Evolutionary conservation across 805 yeast species (phyloP).

Genomic region (Candida michaelii): DNA sequence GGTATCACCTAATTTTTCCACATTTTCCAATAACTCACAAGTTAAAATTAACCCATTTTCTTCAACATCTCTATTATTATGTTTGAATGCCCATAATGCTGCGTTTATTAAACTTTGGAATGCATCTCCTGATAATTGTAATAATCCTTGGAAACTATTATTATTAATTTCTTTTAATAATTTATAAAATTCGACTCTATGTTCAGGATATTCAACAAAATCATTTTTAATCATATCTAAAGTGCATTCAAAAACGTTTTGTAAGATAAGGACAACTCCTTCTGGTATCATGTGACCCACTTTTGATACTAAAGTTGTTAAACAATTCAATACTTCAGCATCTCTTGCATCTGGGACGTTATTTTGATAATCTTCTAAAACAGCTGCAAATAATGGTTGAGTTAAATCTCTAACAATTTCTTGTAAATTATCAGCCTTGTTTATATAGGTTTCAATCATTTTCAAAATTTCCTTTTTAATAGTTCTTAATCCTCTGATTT

Average conservation of each 20-base stretch:
- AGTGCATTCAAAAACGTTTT: constrained; percentile 91
- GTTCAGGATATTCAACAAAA: constrained; percentile 96
- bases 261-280: constrained; percentile 82
- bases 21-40: constrained; percentile 79
- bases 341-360: constrained; percentile 97
- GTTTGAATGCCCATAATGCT: constrained; percentile 97
- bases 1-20: constrained; percentile 69
- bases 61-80: constrained; percentile 95
- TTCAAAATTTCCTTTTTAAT: constrained; percentile 92
- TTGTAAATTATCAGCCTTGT: constrained; percentile 81
- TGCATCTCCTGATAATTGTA: constrained; percentile 87
- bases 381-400: constrained; percentile 79
- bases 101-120: constrained; percentile 91
- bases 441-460: constrained; percentile 82
- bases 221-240: constrained; percentile 94
- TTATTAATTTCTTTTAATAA: constrained; percentile 82
- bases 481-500: constrained; percentile 92
- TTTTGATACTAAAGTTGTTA: constrained; percentile 83
- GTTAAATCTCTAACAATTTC: constrained; percentile 81
- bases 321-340: constrained; percentile 94
- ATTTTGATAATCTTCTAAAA: constrained; percentile 81
- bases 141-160: constrained; percentile 80
- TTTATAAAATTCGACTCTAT: constrained; percentile 93
- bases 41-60: constrained; percentile 85
- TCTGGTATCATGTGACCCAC: constrained; percentile 88